phyloP scores from a whole-genome alignment of 371 early-diverging fungal species.

The Rhizopus microsporus region DNA sequence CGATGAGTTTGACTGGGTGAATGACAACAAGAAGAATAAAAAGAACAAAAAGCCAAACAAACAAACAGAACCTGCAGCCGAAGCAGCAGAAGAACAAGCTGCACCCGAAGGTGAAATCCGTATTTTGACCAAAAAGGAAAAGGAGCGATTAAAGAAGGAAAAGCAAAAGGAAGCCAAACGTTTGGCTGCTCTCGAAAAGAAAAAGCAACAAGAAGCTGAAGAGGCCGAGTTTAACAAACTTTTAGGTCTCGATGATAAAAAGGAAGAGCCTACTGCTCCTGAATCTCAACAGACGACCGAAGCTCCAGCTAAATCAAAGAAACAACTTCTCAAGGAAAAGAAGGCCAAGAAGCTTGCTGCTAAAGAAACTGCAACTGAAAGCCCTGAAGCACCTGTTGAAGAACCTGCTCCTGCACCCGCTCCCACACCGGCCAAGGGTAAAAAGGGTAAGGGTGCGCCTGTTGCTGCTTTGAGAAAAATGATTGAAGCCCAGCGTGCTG shows the following conservation, averaged over 20 bases:
- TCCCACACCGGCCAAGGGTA: slow-evolving; percentile 27
- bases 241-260: slow-evolving; percentile 31
- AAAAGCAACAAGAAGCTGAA: slow-evolving; percentile 40
- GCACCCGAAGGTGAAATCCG: slow-evolving; percentile 31
- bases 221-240: slow-evolving; percentile 39
- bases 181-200: slow-evolving; percentile 51
- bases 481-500: slow-evolving; percentile 54
- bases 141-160: slow-evolving; percentile 55
- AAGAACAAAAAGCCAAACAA: slow-evolving; percentile 41
- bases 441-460: slow-evolving; percentile 46
- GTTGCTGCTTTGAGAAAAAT: slow-evolving; percentile 56
- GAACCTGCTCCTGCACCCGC: slow-evolving; percentile 27
- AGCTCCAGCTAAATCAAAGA: slow-evolving; percentile 32
- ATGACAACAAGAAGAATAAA: slow-evolving; percentile 43
- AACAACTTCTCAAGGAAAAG: slow-evolving; percentile 42
- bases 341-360: slow-evolving; percentile 38
- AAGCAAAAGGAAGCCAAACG: slow-evolving; percentile 53
- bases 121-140: slow-evolving; percentile 50
- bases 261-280: background rate
- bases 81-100: slow-evolving; percentile 20
- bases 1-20: slow-evolving; percentile 40
- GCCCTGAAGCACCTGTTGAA: slow-evolving; percentile 26
- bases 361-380: slow-evolving; percentile 27
- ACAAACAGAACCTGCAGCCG: slow-evolving; percentile 22
- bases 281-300: background rate